phyloP scores from a whole-genome alignment of 2,329 filamentous ascomycete species.

The Coniochaeta sp. region DNA sequence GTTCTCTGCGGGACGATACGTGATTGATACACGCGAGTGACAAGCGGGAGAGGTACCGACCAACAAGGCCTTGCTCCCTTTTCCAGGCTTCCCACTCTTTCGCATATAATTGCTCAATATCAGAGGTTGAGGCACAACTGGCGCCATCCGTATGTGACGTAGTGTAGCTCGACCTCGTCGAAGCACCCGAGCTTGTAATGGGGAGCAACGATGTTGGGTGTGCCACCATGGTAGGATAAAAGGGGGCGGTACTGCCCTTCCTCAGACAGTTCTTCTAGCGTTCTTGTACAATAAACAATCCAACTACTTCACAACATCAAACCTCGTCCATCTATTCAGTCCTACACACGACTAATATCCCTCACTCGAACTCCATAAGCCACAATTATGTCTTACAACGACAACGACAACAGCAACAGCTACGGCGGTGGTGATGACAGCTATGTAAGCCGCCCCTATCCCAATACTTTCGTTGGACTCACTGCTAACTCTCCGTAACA shows the following conservation, averaged over 20 bases:
- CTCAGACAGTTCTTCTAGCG: background rate
- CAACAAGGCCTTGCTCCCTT: background rate
- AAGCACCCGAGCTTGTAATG: background rate
- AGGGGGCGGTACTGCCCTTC: background rate
- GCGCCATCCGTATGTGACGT: background rate
- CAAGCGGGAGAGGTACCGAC: background rate
- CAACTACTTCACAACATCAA: background rate
- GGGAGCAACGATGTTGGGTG: background rate
- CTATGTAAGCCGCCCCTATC: constrained; percentile 11
- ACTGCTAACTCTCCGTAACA: constrained; percentile 8
- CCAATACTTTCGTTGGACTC: constrained; percentile 4
- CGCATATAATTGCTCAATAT: background rate
- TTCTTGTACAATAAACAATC: background rate
- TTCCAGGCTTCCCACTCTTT: background rate
- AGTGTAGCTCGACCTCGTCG: background rate
- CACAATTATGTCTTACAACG: constrained; percentile 37
- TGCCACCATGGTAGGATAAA: background rate
- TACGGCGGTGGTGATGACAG: constrained; percentile 9
- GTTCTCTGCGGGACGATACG: background rate
- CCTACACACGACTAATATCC: constrained; percentile 5
- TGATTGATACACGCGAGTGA: background rate
- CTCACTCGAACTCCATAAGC: no score
- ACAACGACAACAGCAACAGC: constrained; percentile 28
- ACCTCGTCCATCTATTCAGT: background rate
- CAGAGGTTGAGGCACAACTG: background rate